Evolutionary conservation across 2,329 filamentous ascomycete genomes (phyloP).

Genomic region (Chrysoporthe puriensis): DNA sequence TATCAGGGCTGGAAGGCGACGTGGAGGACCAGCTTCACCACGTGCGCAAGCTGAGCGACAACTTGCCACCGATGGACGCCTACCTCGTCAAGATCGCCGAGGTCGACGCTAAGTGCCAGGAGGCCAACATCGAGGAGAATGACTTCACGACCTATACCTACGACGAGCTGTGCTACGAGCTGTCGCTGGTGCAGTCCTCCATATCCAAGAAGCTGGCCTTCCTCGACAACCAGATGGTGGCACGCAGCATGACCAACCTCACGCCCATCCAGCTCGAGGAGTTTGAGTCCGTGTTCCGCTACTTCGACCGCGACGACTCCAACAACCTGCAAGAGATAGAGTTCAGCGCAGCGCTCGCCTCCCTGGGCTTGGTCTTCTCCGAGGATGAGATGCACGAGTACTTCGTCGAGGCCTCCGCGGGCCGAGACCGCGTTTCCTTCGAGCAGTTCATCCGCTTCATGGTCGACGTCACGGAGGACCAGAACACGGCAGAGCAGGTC

Average conservation of each 20-base stretch:
- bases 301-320: constrained; percentile 92
- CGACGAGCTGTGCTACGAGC: constrained; percentile 92
- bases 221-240: constrained; percentile 97
- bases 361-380: constrained; percentile 91
- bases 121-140: constrained; percentile 99
- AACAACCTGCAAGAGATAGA: constrained; percentile 93
- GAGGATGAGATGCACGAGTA: constrained; percentile 98
- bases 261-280: constrained; percentile 98
- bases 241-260: constrained; percentile 96
- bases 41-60: constrained; percentile 82
- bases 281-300: constrained; percentile 96
- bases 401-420: constrained; percentile 84
- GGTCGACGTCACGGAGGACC: constrained; percentile 98
- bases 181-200: constrained; percentile 86
- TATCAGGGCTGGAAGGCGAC: constrained; percentile 96
- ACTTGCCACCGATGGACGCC: constrained; percentile 83
- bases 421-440: constrained; percentile 82
- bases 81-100: constrained; percentile 87
- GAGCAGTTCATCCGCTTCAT: constrained; percentile 99
- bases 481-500: constrained; percentile 97
- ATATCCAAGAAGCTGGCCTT: constrained; percentile 97
- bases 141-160: constrained; percentile 99
- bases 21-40: constrained; percentile 93
- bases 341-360: constrained; percentile 94
- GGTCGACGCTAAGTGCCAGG: constrained; percentile 85